Evolutionary conservation across 192 early-diverging fungal species (phyloP).

Genomic region (Podila epicladia): DNA sequence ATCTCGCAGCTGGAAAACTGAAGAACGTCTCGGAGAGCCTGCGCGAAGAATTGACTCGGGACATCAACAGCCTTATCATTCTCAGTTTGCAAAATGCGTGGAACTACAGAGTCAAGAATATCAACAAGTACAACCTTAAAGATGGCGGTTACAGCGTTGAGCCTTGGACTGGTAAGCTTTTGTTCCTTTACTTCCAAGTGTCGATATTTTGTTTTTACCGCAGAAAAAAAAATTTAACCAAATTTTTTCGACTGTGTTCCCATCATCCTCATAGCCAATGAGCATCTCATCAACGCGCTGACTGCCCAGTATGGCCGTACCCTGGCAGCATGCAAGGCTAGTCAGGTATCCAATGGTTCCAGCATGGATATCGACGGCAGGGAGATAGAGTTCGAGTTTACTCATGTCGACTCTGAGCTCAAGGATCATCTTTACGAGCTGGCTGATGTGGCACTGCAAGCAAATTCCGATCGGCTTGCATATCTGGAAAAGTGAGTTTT

Average conservation of each 20-base stretch:
- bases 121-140: slow-evolving; percentile 23
- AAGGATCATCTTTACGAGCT: slow-evolving; percentile 44
- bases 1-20: slow-evolving; percentile 4
- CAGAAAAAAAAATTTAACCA: background rate
- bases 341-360: background rate
- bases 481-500: slow-evolving; percentile 36
- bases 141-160: slow-evolving; percentile 13
- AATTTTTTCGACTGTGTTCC: background rate
- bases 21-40: slow-evolving; percentile 3
- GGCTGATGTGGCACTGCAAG: slow-evolving; percentile 45
- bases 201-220: background rate
- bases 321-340: slow-evolving; percentile 1
- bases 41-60: slow-evolving; percentile 10
- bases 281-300: slow-evolving; percentile 28
- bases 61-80: slow-evolving; percentile 39
- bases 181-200: background rate
- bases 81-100: slow-evolving; percentile 34
- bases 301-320: slow-evolving; percentile 23
- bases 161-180: slow-evolving; percentile 43
- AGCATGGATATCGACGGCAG: slow-evolving; percentile 21
- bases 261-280: slow-evolving; percentile 3
- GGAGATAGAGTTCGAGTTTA: background rate
- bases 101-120: slow-evolving; percentile 38
- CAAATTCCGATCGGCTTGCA: slow-evolving; percentile 31
- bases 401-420: slow-evolving; percentile 13